phyloP scores from a whole-genome alignment of 805 yeast species.

The Jamesozyma jinghongensis region DNA sequence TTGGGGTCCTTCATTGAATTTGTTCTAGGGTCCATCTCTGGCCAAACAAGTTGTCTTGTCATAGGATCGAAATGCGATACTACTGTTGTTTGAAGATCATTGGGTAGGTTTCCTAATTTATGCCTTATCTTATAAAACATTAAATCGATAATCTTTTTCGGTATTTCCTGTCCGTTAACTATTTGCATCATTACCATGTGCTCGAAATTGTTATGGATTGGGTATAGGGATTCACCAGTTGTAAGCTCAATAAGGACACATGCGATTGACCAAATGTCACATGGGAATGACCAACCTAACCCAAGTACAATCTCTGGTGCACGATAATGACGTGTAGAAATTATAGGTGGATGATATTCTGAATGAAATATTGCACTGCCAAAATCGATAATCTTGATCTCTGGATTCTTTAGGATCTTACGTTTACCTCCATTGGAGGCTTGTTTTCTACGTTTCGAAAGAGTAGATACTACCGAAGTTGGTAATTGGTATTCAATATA shows the following conservation, averaged over 20 bases:
- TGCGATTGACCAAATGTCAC: conserved; percentile 96
- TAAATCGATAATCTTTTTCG: conserved; percentile 29
- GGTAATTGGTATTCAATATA: conserved; percentile 21
- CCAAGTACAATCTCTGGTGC: conserved; percentile 96
- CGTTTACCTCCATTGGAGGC: conserved; percentile 29
- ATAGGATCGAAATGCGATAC: conserved; percentile 25
- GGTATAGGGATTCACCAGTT: conserved; percentile 90
- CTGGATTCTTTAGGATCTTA: conserved; percentile 53
- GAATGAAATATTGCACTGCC: conserved; percentile 95
- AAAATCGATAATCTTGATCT: conserved; percentile 85
- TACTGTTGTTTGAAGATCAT: conserved; percentile 27
- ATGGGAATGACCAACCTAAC: conserved; percentile 93
- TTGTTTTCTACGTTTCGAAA: conserved; percentile 24
- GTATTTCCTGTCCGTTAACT: conserved; percentile 49
- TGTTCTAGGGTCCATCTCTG: conserved; percentile 20
- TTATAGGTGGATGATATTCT: conserved; percentile 86
- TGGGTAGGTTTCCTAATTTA: conserved; percentile 27
- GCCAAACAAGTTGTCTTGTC: conserved; percentile 22
- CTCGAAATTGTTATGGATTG: conserved; percentile 89
- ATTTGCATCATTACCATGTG: conserved; percentile 94
- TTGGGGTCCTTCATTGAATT: conserved; percentile 24
- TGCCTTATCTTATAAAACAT: conserved; percentile 27
- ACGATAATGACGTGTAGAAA: conserved; percentile 90
- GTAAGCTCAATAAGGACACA: conserved; percentile 85
- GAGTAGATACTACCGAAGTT: conserved; percentile 9